Conservation (phyloP, 2,329 filamentous ascomycete genomes). For the Sordariomycetes sp. region DNA sequence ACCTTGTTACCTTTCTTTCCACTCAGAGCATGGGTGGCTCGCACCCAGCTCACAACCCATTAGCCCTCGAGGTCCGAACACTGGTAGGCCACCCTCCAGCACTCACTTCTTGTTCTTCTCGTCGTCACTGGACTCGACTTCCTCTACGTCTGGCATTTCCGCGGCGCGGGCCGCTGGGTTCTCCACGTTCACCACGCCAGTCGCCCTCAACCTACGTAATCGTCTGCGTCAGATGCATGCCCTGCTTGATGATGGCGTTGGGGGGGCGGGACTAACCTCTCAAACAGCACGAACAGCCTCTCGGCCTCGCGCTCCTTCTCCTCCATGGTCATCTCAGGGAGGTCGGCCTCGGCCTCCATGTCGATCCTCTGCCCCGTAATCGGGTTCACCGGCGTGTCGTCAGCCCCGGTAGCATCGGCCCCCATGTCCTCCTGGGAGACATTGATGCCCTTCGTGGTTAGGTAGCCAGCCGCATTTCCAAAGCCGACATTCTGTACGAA, state of each 20-base stretch:
- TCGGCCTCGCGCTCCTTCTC: conserved; percentile 92
- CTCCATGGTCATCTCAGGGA: conserved; percentile 72
- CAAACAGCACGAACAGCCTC: conserved; percentile 79
- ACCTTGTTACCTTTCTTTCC: neutral
- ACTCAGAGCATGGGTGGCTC: neutral
- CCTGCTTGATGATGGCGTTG: neutral
- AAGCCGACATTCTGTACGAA: conserved; percentile 93
- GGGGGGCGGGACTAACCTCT: conserved; percentile 43
- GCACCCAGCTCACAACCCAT: neutral
- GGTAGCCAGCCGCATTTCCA: conserved; percentile 82
- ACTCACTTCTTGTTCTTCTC: conserved; percentile 2
- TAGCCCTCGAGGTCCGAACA: neutral
- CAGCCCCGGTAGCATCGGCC: conserved; percentile 18
- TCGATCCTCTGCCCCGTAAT: conserved; percentile 78
- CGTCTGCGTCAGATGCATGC: conserved; percentile 4
- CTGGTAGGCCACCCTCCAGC: neutral
- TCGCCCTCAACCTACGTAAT: conserved; percentile 48
- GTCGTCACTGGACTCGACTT: conserved; percentile 7
- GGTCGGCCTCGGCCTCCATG: conserved; percentile 46
- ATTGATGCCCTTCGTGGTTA: conserved; percentile 43
- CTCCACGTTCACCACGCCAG: conserved; percentile 65
- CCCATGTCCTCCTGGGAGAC: conserved; percentile 8
- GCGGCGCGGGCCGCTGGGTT: conserved; percentile 68
- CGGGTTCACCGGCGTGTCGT: conserved; percentile 53
- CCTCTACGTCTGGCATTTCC: conserved; percentile 53